Conservation (phyloP, 2,329 filamentous ascomycete species). For the Escovopsis sp. region DNA sequence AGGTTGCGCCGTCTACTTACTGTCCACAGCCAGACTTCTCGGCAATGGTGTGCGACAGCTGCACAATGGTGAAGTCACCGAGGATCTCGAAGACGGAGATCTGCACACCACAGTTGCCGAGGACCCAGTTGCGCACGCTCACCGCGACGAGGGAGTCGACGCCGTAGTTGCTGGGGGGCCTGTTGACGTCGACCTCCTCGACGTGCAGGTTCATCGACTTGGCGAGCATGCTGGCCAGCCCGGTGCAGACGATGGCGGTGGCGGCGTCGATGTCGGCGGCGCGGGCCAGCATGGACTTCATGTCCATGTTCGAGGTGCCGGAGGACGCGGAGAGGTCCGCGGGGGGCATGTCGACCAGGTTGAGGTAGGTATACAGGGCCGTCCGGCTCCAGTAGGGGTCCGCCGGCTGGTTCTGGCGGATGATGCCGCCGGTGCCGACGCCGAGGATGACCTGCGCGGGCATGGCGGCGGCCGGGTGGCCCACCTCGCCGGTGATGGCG, state of each 20-base stretch:
- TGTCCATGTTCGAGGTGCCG: slow-evolving; percentile 9
- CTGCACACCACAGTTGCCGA: slow-evolving; percentile 27
- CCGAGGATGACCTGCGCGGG: slow-evolving; percentile 37
- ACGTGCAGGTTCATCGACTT: slow-evolving; percentile 30
- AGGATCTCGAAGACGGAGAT: slow-evolving; percentile 34
- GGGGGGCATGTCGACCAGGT: slow-evolving; percentile 30
- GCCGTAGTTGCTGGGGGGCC: slow-evolving; percentile 30
- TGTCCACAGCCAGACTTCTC: slow-evolving; percentile 16
- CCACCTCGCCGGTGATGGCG: slow-evolving; percentile 26
- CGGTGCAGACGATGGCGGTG: slow-evolving; percentile 19
- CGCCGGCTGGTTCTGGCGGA: slow-evolving; percentile 33
- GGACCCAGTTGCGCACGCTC: slow-evolving; percentile 37
- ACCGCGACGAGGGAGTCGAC: slow-evolving; percentile 39
- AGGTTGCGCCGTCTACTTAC: not conserved
- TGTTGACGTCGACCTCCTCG: slow-evolving; percentile 28
- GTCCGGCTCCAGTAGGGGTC: slow-evolving; percentile 41
- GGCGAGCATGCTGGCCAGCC: slow-evolving; percentile 26
- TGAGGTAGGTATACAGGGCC: slow-evolving; percentile 33
- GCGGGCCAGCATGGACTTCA: slow-evolving; percentile 19
- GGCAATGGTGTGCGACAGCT: slow-evolving; percentile 23
- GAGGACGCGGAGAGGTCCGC: slow-evolving; percentile 12
- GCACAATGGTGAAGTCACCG: slow-evolving; percentile 25
- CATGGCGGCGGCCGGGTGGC: slow-evolving; percentile 12
- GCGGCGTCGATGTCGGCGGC: slow-evolving; percentile 16
- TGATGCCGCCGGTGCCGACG: slow-evolving; percentile 38